Base-by-base conservation (phyloP, 257 asterid genomes). In the Paulownia fortunei region DNA sequence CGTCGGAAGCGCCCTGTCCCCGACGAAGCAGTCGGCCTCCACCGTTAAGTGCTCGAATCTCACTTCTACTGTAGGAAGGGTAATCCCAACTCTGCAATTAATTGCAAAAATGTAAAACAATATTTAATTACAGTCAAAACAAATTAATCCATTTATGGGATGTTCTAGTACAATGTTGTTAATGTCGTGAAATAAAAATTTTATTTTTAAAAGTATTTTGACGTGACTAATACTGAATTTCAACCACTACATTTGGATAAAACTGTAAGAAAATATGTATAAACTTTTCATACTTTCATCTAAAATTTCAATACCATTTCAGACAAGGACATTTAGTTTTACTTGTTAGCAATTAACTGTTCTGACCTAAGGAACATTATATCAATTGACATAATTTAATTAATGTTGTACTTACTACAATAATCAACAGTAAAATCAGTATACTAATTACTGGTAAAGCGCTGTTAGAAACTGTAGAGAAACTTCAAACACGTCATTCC, bases 1-100 rank as follows among this genome's bases (percentile, higher is more conserved):
- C 12, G 91, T 84, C 18, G 96, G 96, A 49, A 88, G 94, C 1
- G 96, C 96, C 55, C 96, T 59, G 30, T 87, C 88, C 0, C 94
- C 94, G 69, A 91, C 80, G 76, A 89, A 84, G 69, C 94, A 89
- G 75, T 89, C 87, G 7, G 92, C 90, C 76, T 87, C 89, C 27
- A 91, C 87, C 1, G 82, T 86, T 21, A 91, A 41, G 15, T 83
- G 77, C 81, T 91, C 87, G 59, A 87, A 89, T 54, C 91, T 74
- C 62, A 91, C 90, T 70, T 91, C 96, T 1, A 89, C 88, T 0
- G 94, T 91, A 0, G 96, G 96, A 24, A 89, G 86, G 4, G 74
- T 72, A 34, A 91, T 91, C 51, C 94, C 94, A 60, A 91, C 94
- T 46, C 96, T 91, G 87, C 78, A 52, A 51, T 75, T 10, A 24